These are phyloP conservation scores for Penicillium sp. DNA, from an alignment of 2,329 filamentous ascomycete species.

Conservation along the genomic window DNA sequence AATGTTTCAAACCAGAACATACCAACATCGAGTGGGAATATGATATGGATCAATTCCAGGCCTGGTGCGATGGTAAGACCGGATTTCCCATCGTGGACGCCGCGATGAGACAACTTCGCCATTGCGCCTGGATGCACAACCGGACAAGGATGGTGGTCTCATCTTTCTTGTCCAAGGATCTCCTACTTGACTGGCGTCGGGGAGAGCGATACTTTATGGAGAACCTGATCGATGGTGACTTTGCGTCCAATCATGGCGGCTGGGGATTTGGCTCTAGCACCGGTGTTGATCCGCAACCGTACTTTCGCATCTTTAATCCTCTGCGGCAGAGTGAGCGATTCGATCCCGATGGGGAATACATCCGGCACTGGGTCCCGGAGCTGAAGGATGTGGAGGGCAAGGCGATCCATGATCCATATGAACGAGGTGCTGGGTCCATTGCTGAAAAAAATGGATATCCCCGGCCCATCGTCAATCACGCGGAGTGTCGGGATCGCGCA, in stretches of 20 bases:
- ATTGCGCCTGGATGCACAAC: conserved; percentile 79
- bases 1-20: conserved; percentile 80
- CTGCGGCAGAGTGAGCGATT: conserved; percentile 83
- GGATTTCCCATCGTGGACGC: conserved; percentile 85
- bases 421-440: conserved; percentile 57
- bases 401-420: conserved; percentile 80
- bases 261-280: conserved; percentile 68
- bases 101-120: conserved; percentile 74
- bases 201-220: conserved; percentile 85
- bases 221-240: conserved; percentile 74
- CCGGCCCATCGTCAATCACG: conserved; percentile 72
- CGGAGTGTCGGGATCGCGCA: conserved; percentile 64
- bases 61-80: conserved; percentile 73
- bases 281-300: conserved; percentile 82
- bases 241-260: conserved; percentile 73
- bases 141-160: conserved; percentile 81
- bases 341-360: conserved; percentile 75
- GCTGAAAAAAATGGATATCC: conserved; percentile 73
- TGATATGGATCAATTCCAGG: conserved; percentile 64
- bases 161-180: conserved; percentile 76
- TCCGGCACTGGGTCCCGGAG: conserved; percentile 80
- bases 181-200: conserved; percentile 79
- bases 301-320: conserved; percentile 89
- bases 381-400: conserved; percentile 63
- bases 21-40: conserved; percentile 83